Evolutionary conservation across 2,329 filamentous ascomycete species (phyloP), one percentile per base, ranked within the genome.

Genomic region (Penicillium occitanis): DNA sequence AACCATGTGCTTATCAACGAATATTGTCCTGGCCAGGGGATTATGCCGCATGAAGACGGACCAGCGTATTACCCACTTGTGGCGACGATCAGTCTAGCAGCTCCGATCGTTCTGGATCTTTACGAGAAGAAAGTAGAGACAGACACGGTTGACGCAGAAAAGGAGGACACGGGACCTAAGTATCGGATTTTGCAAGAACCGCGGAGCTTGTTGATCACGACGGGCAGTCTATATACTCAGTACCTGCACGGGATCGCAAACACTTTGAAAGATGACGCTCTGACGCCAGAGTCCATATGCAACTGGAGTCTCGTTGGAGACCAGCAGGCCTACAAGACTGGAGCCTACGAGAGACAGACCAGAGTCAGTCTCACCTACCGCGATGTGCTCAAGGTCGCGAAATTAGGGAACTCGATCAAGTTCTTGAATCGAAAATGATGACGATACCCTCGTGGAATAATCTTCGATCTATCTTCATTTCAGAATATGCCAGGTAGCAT

Each of bases 1-100:
- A 99, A 98, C 72, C 95, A 98, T 79, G 92, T 96, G 55, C 83
- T 98, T 44, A 88, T 98, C 71, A 99, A 99, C 74, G 93, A 97
- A 77, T 99, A 98, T 77, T 84, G 85, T 1, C 88, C 91, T 0
- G 92, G 91, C 1, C 87, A 97, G 69, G 94, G 94, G n/a, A 98
- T 98, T 70, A 96, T 97, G 91, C 89, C 93, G 57, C 94, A 98
- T 77, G 95, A 97, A 83, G 94, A 99, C 76, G 95, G 94, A 1
- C 81, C 86, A 8, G 92, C 94, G 10, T 99, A 99, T 75, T 86
- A 91, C 74, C 91, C 91, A 1, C 88, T 96, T 14, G 94, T 97
- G 13, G 95, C 92, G 69, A 98, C 95, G 1, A 89, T 98, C 69
- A 96, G 92, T 79, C 81, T 99, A 7, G 92, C 92, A 0, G 87